phyloP scores from a whole-genome alignment of 345 rosid species.

The Camelina sativa region DNA sequence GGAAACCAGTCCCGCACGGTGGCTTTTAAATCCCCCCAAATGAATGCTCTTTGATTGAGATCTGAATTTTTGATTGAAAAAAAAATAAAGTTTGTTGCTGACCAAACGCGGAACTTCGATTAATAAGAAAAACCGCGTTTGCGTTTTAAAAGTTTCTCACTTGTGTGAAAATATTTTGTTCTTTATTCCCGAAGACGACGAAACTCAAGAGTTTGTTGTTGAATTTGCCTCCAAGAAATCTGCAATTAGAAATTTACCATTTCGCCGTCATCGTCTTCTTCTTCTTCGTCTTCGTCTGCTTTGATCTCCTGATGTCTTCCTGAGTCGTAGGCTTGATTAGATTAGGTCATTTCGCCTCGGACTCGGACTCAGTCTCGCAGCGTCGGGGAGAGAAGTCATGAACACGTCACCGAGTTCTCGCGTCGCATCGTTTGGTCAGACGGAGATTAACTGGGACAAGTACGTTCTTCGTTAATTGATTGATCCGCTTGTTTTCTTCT shows the following conservation, averaged over 20 bases:
- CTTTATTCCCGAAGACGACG: constrained; percentile 10
- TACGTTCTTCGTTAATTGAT: constrained; percentile 43
- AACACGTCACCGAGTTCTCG: constrained; percentile 59
- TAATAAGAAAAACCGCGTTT: constrained; percentile 1
- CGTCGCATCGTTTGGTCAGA: constrained; percentile 62
- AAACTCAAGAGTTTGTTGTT: constrained; percentile 26
- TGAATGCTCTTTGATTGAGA: constrained; percentile 4
- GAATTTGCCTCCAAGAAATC: constrained; percentile 45
- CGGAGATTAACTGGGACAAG: constrained; percentile 99
- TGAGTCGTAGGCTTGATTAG: background rate
- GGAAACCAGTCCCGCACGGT: too few species aligned
- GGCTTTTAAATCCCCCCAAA: background rate
- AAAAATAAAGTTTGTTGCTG: background rate
- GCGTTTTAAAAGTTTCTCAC: constrained; percentile 26
- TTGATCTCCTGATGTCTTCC: constrained; percentile 33
- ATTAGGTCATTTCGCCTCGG: background rate
- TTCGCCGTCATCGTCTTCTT: constrained; percentile 25
- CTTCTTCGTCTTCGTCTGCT: background rate
- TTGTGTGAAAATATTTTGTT: background rate
- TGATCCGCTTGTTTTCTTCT: background rate
- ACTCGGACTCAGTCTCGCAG: constrained; percentile 26
- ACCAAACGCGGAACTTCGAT: constrained; percentile 4
- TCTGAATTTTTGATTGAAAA: background rate
- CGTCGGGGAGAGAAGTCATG: constrained; percentile 44
- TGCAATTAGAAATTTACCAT: constrained; percentile 19